These are phyloP conservation scores for Phytophthora cactorum DNA, from an alignment of 352 stramenopile genomes.

Conservation along the genomic window DNA sequence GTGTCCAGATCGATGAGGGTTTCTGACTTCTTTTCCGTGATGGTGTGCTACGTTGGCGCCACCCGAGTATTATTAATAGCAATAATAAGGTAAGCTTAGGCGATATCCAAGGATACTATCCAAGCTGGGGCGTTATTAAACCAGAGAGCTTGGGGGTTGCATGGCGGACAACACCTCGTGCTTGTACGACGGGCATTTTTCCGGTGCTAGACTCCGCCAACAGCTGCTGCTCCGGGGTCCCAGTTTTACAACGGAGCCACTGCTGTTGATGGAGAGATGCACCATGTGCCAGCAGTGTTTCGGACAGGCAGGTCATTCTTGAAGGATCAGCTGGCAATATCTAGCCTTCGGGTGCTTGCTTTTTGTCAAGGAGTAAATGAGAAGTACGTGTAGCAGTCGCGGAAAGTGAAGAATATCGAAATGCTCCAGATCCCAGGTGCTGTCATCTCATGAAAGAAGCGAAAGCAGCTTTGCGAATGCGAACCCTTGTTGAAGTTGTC, in stretches of 20 bases:
- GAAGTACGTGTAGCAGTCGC: no score
- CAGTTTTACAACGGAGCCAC: neutral
- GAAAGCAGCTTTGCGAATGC: no score
- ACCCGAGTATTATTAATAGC: no score
- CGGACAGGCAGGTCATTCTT: neutral
- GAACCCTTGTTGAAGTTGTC: no score
- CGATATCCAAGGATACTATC: neutral
- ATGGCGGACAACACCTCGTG: neutral
- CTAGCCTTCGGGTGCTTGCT: neutral
- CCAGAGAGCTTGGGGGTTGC: neutral
- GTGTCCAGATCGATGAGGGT: neutral
- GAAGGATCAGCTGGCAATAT: neutral
- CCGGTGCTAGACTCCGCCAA: neutral
- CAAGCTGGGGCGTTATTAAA: neutral
- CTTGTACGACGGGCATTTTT: neutral
- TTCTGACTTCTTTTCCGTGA: neutral
- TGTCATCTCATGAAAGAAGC: no score
- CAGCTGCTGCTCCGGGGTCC: neutral
- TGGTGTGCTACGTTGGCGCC: no score
- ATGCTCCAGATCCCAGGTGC: no score
- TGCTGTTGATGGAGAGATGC: slow-evolving; percentile 9
- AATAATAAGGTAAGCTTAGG: neutral
- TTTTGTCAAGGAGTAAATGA: neutral
- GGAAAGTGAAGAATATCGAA: no score
- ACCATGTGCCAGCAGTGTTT: slow-evolving; percentile 5